phyloP scores from a whole-genome alignment of 1,139 yeast genomes.

The Blastobotrys proliferans region DNA sequence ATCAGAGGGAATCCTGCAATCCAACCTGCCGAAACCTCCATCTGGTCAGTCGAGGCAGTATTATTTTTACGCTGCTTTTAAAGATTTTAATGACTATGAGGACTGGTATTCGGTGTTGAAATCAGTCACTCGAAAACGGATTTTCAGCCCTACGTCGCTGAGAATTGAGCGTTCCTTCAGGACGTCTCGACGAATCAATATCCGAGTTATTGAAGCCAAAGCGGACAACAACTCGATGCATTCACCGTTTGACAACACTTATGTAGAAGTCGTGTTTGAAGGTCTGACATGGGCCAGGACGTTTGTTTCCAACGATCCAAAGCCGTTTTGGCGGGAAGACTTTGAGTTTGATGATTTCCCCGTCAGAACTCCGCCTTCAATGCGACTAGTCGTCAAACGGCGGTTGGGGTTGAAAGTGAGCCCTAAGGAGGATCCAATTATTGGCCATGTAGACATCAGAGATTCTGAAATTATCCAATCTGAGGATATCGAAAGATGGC shows the following conservation, averaged over 20 bases:
- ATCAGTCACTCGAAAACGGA: constrained; percentile 63
- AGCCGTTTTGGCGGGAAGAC: constrained; percentile 58
- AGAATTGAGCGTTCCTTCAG: constrained; percentile 40
- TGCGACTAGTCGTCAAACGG: constrained; percentile 23
- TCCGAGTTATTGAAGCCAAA: constrained; percentile 55
- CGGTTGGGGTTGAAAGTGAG: constrained; percentile 21
- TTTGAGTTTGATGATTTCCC: constrained; percentile 43
- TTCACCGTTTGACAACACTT: constrained; percentile 30
- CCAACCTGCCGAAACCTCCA: constrained; percentile 9
- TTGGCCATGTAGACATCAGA: constrained; percentile 23
- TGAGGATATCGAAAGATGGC: constrained; percentile 24
- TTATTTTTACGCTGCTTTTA: constrained; percentile 48
- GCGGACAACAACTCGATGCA: neutral
- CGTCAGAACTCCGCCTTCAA: constrained; percentile 24
- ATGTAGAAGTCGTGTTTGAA: constrained; percentile 55
- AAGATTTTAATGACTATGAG: constrained; percentile 66
- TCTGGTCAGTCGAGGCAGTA: constrained; percentile 10
- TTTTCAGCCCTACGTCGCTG: constrained; percentile 37
- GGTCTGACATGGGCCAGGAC: constrained; percentile 56
- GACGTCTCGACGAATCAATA: constrained; percentile 49
- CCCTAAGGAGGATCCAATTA: constrained; percentile 36
- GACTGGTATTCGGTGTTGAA: constrained; percentile 79
- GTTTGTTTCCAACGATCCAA: constrained; percentile 42
- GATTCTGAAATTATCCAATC: constrained; percentile 17
- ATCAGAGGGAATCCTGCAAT: constrained; percentile 17